Evolutionary conservation across 176 grass and related monocot genomes (phyloP).

Genomic region (Aechmea fasciata): DNA sequence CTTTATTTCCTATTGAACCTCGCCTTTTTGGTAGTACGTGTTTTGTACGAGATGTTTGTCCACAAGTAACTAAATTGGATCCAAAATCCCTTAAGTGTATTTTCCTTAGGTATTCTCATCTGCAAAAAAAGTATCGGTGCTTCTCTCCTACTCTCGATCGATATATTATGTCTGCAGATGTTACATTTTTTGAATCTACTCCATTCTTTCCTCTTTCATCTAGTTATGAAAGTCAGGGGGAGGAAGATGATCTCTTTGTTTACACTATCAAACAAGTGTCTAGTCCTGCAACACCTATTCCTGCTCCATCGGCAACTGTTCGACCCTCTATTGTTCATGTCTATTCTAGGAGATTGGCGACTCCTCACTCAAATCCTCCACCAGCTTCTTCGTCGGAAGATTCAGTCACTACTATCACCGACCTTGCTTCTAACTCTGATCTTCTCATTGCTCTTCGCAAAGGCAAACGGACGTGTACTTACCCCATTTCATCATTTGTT

Average conservation of each 20-base stretch:
- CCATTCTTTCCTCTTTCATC: neutral
- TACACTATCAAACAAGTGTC: neutral
- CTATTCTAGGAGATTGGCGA: neutral
- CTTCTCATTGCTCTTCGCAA: conserved; percentile 2
- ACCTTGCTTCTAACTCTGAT: neutral
- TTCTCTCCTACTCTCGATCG: neutral
- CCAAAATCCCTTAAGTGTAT: no score
- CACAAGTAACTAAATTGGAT: no score
- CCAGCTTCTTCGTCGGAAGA: neutral
- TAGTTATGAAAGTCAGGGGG: neutral
- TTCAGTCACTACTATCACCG: neutral
- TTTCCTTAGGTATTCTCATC: no score
- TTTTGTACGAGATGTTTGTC: no score
- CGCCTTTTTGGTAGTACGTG: no score
- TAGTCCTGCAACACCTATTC: neutral
- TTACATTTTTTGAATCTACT: neutral
- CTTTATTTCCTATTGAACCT: no score
- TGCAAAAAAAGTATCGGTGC: conserved; percentile 3
- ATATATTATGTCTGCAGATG: neutral
- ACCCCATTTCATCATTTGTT: neutral
- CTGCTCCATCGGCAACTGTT: neutral
- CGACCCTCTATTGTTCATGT: neutral
- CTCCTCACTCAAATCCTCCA: neutral
- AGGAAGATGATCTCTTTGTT: neutral
- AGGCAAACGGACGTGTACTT: neutral